phyloP scores from a whole-genome alignment of 2,329 filamentous ascomycete species.

The Sclerotinia borealis region DNA sequence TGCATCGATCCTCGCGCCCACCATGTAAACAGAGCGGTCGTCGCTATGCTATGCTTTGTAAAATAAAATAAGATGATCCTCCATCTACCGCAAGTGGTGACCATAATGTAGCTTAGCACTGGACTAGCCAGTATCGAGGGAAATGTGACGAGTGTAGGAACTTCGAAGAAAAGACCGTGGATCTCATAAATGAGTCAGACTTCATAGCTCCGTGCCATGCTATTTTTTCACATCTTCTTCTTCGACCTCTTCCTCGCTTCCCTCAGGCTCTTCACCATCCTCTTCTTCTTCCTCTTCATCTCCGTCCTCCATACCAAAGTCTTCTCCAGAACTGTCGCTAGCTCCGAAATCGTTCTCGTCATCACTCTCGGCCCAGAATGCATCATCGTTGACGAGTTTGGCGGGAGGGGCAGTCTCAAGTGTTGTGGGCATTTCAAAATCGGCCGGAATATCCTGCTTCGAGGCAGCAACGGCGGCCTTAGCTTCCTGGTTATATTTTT shows the following conservation, averaged over 20 bases:
- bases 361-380: constrained; percentile 76
- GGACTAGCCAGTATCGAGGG: background rate
- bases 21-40: constrained; percentile 12
- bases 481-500: constrained; percentile 64
- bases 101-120: background rate
- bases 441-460: constrained; percentile 72
- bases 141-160: background rate
- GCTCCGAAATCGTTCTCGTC: constrained; percentile 74
- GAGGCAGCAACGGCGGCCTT: constrained; percentile 64
- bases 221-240: constrained; percentile 27
- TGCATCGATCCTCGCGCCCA: constrained; percentile 22
- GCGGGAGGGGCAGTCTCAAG: constrained; percentile 55
- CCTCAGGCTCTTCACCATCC: constrained; percentile 52
- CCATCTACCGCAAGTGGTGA: background rate
- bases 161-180: background rate
- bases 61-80: constrained; percentile 17
- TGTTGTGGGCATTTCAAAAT: constrained; percentile 75
- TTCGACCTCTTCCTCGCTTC: constrained; percentile 45
- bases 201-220: constrained; percentile 4
- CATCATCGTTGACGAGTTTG: constrained; percentile 65
- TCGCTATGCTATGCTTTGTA: constrained; percentile 27
- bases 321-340: constrained; percentile 58
- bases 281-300: constrained; percentile 49
- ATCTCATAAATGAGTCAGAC: background rate
- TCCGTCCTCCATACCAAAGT: constrained; percentile 55